A percentile compares a stretch with the other conserved stretches of the same genome.
Evolutionary conservation across 1,139 yeast species (phyloP).

Genomic region (Sugiyamaella pinicola): DNA sequence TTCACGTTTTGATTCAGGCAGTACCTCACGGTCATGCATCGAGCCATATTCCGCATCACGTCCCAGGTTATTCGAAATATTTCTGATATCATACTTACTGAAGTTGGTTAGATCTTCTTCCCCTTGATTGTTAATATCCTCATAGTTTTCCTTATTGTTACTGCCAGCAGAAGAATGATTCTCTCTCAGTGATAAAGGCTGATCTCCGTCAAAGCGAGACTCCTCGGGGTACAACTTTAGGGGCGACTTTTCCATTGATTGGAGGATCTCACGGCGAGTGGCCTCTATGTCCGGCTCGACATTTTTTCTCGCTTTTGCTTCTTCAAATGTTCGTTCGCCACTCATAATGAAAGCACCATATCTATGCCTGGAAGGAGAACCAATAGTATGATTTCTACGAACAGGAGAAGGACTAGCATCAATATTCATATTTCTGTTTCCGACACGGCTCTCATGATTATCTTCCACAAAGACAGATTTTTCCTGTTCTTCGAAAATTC

Average conservation of each 20-base stretch:
- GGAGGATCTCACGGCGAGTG: constrained; percentile 14
- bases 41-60: neutral
- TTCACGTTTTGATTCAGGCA: no score
- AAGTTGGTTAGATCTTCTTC: constrained; percentile 14
- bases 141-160: constrained; percentile 10
- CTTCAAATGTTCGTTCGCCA: neutral
- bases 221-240: constrained; percentile 13
- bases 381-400: constrained; percentile 15
- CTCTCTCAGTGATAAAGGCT: neutral
- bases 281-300: constrained; percentile 3
- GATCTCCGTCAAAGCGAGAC: neutral
- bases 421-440: neutral
- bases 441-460: neutral
- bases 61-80: neutral
- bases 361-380: constrained; percentile 4
- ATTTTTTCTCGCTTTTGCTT: neutral
- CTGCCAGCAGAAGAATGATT: neutral
- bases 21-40: no score
- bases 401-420: constrained; percentile 6
- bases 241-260: constrained; percentile 13
- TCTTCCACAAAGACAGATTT: neutral
- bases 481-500: constrained; percentile 7
- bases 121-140: neutral
- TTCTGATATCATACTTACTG: constrained; percentile 11
- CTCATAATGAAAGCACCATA: no score